Evolutionary conservation across 139 green algal genomes (phyloP), one percentile per base, ranked within the genome.

Genomic region (Coelastrella sp.): DNA sequence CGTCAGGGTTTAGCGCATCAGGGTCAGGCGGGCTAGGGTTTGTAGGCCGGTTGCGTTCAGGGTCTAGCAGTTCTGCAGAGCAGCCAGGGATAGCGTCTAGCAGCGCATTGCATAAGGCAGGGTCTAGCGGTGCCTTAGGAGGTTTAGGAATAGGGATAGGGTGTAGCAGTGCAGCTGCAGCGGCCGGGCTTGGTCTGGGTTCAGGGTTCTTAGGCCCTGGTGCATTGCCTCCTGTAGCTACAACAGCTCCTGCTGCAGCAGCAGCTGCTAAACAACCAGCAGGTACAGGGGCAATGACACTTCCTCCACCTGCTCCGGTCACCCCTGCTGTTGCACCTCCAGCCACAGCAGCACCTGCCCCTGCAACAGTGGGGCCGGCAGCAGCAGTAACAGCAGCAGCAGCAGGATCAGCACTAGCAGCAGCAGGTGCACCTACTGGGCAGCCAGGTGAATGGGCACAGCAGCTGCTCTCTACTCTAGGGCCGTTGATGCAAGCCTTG

Each of bases 351-450:
- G 78, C 78, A 66, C 23, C 78, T 5, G 56, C 78, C 32, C 11
- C 78, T 4, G 78, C 78, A 68, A 19, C 78, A 84, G 78, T 32
- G 19, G 20, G n/a, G 13, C 3, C 54, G 22, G 6, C 47, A 88
- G 16, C 32, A 87, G 17, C 83, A 81, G 54, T 71, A 89, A 56
- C 84, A 89, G n/a, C 57, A 84, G 85, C 73, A 66, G n/a, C 73
- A 83, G 4, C 58, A 73, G 85, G n/a, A 64, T 3, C 73, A 74
- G 57, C 56, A 89, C 16, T 22, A 89, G 7, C 56, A 73, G 71
- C 73, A 84, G 73, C 74, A 59, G 73, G 73, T 80, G 65, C 82
- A 78, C 22, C 64, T 61, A 54, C 82, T 78, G 65, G 17, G 59
- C 16, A 20, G 10, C 59, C 8, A 66, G 60, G 20, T 75, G 80